Base-by-base conservation (phyloP, 768 basidiomycete genomes). In the Termitomyces bulborhizus region DNA sequence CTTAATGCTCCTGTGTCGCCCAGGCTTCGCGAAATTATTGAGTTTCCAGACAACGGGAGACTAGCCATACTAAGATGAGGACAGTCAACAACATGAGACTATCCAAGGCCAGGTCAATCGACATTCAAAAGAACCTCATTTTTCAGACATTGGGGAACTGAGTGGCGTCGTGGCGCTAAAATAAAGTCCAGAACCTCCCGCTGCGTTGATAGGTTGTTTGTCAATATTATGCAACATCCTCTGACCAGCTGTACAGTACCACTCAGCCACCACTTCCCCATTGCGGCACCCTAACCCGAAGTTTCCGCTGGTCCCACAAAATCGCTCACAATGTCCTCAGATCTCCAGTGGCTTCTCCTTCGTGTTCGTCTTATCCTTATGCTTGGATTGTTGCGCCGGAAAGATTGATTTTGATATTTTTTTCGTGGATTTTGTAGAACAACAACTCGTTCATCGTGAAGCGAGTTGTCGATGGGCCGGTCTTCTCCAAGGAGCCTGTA, bases 271-370 rank as follows among this genome's bases (percentile, higher is more conserved):
- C 56, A n/a, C 29, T 36, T 51, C 47, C 64, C 53, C 49, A 58
- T 62, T 62, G 54, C 60, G 63, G 57, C 62, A 62, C 49, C 50
- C 55, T 48, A 49, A 58, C 51, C 47, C 51, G 21, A 62, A 61
- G 61, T 54, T 61, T 50, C 27, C 36, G 44, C 55, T 57, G 58
- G 46, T 54, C 6, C 57, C 58, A n/a, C 51, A 57, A 55, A 59
- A 54, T 64, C 62, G 51, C 48, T 67, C 75, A 83, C 73, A 69
- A 93, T 93, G 90, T 91, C 90, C 66, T 68, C 76, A 77, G 92
- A 95, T 71, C 90, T 96, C 72, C 82, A 94, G 77, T 96, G 93
- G 93, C 86, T 93, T 70, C 86, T 96, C 59, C 73, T 91, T 70
- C 90, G 90, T 68, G 90, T 91, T 67, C 68, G 87, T 83, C 44